These are phyloP conservation scores for Chrysopogon serrulatus DNA, from an alignment of 176 grass and related monocot genomes.

Conservation along the genomic window DNA sequence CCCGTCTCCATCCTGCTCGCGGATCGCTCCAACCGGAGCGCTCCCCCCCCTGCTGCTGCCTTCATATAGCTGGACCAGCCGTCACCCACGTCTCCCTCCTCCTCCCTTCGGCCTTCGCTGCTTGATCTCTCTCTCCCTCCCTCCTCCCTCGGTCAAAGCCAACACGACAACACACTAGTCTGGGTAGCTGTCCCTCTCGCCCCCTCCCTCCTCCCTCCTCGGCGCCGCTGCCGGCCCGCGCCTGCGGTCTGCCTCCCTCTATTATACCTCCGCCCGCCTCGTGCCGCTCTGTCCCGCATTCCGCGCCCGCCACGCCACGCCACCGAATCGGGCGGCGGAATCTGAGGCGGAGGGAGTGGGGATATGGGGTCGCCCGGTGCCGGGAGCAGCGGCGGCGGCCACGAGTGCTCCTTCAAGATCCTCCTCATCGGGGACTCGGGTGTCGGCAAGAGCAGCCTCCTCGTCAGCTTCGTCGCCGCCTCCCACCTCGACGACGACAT, in stretches of 20 bases:
- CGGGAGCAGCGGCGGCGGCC: conserved; percentile 23
- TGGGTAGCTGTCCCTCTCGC: not conserved
- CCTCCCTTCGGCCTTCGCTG: not conserved
- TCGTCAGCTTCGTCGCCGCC: conserved; percentile 80
- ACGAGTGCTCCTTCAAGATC: conserved; percentile 93
- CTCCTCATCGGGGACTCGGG: conserved; percentile 90
- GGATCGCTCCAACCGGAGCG: not conserved
- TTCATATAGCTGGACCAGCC: conserved; percentile 19
- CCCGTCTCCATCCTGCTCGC: not conserved
- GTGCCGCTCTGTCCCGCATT: not conserved
- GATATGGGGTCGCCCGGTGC: conserved; percentile 36
- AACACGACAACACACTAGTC: not conserved
- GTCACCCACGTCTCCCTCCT: not conserved
- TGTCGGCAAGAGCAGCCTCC: conserved; percentile 96
- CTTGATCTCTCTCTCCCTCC: not conserved
- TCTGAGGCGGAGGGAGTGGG: not conserved
- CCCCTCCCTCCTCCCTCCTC: not conserved
- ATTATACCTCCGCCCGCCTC: not conserved
- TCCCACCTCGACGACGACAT: conserved; percentile 52
- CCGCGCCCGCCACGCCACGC: not conserved
- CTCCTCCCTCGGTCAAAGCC: conserved; percentile 8
- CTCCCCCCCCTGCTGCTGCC: not conserved
- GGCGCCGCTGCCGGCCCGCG: conserved; percentile 10
- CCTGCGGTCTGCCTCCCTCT: not conserved
- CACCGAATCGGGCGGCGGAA: not conserved